Conservation (phyloP, 106 monocot species). For the Dioscorea dumetorum region DNA sequence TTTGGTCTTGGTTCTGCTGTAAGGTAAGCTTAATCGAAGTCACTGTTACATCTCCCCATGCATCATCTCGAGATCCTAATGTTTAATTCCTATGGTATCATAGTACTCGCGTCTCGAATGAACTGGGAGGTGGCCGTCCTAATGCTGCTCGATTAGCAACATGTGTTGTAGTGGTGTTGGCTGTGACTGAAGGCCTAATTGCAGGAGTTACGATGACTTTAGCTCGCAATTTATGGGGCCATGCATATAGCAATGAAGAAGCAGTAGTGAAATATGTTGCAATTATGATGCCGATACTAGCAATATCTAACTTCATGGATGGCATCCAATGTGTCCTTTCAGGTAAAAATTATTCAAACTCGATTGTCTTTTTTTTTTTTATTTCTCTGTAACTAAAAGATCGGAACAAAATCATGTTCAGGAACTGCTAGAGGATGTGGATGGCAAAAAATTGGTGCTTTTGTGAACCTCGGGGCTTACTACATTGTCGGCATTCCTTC, state of each 20-base stretch:
- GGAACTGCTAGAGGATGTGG: slow-evolving; percentile 60
- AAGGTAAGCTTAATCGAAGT: slow-evolving; percentile 34
- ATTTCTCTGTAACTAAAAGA: too few species aligned
- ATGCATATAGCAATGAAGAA: slow-evolving; percentile 50
- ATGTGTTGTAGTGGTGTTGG: slow-evolving; percentile 23
- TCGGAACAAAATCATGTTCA: slow-evolving; percentile 5
- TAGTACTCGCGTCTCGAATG: slow-evolving; percentile 68
- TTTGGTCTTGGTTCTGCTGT: slow-evolving; percentile 59
- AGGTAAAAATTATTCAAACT: slow-evolving; percentile 21
- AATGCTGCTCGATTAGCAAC: slow-evolving; percentile 41
- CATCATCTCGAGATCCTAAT: background rate
- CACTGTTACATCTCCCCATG: background rate
- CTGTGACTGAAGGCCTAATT: slow-evolving; percentile 23
- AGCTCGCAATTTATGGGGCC: slow-evolving; percentile 32
- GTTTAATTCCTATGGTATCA: background rate
- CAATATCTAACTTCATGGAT: slow-evolving; percentile 37
- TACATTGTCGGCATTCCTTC: slow-evolving; percentile 70
- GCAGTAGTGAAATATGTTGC: slow-evolving; percentile 55
- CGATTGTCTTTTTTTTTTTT: background rate
- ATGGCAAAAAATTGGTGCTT: slow-evolving; percentile 64
- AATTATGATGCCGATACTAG: slow-evolving; percentile 46
- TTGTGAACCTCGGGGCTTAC: slow-evolving; percentile 62
- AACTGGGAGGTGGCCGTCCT: slow-evolving; percentile 55
- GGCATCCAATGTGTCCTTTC: slow-evolving; percentile 47
- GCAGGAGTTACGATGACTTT: slow-evolving; percentile 23